These are phyloP conservation scores for Myrica gale DNA, from an alignment of 306 rosid genomes.

Conservation along the genomic window DNA sequence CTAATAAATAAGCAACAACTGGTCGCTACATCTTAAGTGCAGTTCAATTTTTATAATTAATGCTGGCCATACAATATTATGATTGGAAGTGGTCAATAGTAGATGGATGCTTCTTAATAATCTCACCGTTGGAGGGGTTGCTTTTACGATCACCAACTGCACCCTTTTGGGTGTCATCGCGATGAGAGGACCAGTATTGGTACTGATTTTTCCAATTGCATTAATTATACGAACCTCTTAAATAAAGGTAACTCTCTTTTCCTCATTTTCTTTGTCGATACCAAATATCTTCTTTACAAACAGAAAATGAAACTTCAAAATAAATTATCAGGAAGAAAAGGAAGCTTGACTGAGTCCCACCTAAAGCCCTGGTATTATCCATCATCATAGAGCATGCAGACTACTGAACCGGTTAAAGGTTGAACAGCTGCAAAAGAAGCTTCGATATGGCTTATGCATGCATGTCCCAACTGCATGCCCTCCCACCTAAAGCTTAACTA, in stretches of 20 bases:
- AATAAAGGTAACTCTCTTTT: too few relatives aligned
- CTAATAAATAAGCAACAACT: background rate
- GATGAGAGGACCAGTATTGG: background rate
- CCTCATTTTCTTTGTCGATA: too few relatives aligned
- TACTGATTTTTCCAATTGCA: too few relatives aligned
- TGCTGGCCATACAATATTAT: background rate
- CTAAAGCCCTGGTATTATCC: background rate
- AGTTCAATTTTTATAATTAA: background rate
- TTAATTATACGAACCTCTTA: too few relatives aligned
- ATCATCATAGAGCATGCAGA: background rate
- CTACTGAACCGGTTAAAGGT: background rate
- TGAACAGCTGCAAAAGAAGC: background rate
- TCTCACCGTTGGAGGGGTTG: background rate
- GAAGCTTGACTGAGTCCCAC: too few relatives aligned
- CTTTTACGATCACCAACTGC: background rate
- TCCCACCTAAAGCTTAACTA: background rate
- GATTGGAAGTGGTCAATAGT: background rate
- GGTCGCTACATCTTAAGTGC: background rate
- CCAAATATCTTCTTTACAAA: too few relatives aligned
- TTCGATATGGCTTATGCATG: conserved; percentile 5
- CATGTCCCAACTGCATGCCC: conserved; percentile 1
- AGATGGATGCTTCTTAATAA: background rate
- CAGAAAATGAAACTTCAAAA: too few relatives aligned
- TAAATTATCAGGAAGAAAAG: too few relatives aligned
- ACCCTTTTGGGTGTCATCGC: background rate